phyloP scores from a whole-genome alignment of 352 stramenopile species.

The Thalassiosira oceanica region DNA sequence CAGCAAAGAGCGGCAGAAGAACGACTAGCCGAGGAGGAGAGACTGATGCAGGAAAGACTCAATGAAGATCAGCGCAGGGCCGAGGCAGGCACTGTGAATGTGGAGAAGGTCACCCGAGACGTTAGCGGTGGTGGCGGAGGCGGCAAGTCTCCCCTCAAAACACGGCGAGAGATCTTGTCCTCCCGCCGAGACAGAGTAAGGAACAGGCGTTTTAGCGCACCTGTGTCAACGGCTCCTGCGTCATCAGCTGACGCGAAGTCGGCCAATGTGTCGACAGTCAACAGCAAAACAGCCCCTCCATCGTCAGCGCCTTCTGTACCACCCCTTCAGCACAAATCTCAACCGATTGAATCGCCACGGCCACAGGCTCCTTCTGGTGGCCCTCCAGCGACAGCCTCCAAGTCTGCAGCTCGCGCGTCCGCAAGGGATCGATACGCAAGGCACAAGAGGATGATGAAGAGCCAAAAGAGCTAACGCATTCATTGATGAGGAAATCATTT shows the following conservation, averaged over 20 bases:
- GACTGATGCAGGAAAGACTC: conserved; percentile 2
- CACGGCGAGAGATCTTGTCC: conserved; percentile 1
- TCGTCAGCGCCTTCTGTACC: too few species aligned
- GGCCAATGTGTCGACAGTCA: too few species aligned
- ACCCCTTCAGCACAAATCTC: too few species aligned
- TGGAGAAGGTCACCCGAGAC: not conserved
- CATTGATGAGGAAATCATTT: not conserved
- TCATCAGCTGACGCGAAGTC: too few species aligned
- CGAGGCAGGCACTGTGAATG: not conserved
- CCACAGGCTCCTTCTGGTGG: too few species aligned
- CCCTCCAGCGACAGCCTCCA: not conserved
- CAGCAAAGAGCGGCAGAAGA: conserved; percentile 1
- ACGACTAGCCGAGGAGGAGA: not conserved
- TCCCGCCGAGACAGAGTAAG: not conserved
- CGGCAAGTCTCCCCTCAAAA: not conserved
- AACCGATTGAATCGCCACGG: too few species aligned
- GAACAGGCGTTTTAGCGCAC: not conserved
- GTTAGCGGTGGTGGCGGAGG: too few species aligned
- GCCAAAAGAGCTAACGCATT: conserved; percentile 2
- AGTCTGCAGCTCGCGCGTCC: conserved; percentile 5
- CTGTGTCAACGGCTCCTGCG: not conserved
- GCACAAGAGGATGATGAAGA: conserved; percentile 35
- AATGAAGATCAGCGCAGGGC: not conserved
- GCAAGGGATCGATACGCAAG: conserved; percentile 42
- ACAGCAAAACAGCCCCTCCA: too few species aligned